Evolutionary conservation across 148 eudicot genomes (phyloP).

Genomic region (Cornus suecica): DNA sequence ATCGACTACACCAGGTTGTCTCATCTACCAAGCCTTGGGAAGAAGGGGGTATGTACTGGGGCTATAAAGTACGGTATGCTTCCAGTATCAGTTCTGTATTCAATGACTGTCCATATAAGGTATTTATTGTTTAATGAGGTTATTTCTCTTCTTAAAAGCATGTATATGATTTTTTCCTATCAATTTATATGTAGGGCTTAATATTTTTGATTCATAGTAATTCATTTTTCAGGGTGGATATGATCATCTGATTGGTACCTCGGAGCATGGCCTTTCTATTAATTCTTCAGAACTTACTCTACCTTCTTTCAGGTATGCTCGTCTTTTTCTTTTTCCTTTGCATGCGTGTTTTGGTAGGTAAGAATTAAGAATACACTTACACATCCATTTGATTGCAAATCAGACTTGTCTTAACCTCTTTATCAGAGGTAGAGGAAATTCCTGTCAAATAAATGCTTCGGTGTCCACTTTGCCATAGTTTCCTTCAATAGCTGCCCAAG

Average conservation of each 20-base stretch:
- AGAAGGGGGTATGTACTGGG: constrained; percentile 86
- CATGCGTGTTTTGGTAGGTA: no score
- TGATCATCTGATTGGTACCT: constrained; percentile 93
- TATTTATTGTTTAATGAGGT: constrained; percentile 18
- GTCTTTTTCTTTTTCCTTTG: background rate
- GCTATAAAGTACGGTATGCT: constrained; percentile 95
- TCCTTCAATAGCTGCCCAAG: background rate
- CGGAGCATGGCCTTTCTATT: constrained; percentile 81
- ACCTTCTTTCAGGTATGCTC: constrained; percentile 76
- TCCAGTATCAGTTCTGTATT: constrained; percentile 77
- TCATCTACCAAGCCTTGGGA: constrained; percentile 69
- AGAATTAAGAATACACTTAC: no score
- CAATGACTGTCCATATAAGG: constrained; percentile 73
- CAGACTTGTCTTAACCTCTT: no score
- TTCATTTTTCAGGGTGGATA: constrained; percentile 66
- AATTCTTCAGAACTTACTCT: constrained; percentile 77
- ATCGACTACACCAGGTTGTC: constrained; percentile 52
- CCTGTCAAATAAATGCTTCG: no score
- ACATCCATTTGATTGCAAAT: no score
- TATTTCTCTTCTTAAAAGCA: background rate
- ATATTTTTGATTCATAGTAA: background rate
- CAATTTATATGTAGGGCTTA: background rate
- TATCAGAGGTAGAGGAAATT: no score
- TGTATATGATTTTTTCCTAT: background rate
- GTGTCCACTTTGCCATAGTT: background rate